Evolutionary conservation across 1,139 yeast genomes (phyloP).

Genomic region (Yamadazyma sp.): DNA sequence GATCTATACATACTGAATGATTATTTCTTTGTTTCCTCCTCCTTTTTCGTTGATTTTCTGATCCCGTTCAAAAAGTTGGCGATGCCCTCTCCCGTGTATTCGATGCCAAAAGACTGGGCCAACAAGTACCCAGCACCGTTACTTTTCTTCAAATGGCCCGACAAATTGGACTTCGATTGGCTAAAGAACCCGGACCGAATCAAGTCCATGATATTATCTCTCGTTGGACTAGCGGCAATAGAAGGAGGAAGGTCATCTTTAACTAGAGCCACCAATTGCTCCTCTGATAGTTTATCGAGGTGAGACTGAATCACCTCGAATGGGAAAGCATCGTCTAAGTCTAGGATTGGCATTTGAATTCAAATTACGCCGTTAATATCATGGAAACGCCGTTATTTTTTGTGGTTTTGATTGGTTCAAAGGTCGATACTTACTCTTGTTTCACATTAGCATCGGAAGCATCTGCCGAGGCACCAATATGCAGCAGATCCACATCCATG

Average conservation of each 20-base stretch:
- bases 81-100: conserved; percentile 61
- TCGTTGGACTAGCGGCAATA: conserved; percentile 32
- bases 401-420: too few relatives aligned
- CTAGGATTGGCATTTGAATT: conserved; percentile 6
- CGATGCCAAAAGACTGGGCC: conserved; percentile 50
- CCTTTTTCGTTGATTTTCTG: conserved; percentile 29
- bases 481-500: conserved; percentile 2
- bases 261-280: conserved; percentile 37
- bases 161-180: conserved; percentile 46
- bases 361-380: conserved; percentile 5
- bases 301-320: conserved; percentile 37
- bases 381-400: too few relatives aligned
- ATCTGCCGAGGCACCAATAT: not conserved
- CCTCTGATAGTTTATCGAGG: conserved; percentile 35
- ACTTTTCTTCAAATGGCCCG: conserved; percentile 38
- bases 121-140: conserved; percentile 55
- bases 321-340: conserved; percentile 36
- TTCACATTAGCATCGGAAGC: too few relatives aligned
- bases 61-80: conserved; percentile 52
- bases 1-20: too few relatives aligned
- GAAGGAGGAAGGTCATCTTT: conserved; percentile 45
- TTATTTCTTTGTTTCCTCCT: not conserved
- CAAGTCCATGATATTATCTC: conserved; percentile 43
- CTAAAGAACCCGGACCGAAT: conserved; percentile 56
- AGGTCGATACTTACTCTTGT: conserved; percentile 7